phyloP scores from a whole-genome alignment of 768 basidiomycete genomes.

The Trametes punicea region DNA sequence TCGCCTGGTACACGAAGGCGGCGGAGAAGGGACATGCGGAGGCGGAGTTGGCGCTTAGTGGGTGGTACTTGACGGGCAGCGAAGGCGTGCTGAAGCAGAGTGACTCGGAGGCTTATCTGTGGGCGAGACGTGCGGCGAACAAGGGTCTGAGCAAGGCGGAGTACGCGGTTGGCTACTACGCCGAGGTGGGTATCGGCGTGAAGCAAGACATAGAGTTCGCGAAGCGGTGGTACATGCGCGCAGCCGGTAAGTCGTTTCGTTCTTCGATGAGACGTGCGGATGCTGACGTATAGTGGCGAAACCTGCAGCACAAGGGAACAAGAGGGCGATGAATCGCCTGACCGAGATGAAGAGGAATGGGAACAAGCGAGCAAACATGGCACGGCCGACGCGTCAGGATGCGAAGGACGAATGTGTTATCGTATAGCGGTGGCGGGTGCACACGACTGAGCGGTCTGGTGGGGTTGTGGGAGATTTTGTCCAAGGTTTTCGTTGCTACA shows the following conservation, averaged over 20 bases:
- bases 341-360: constrained; percentile 94
- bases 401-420: constrained; percentile 94
- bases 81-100: constrained; percentile 97
- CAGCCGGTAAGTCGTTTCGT: constrained; percentile 68
- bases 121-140: constrained; percentile 95
- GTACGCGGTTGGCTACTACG: constrained; percentile 98
- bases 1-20: constrained; percentile 98
- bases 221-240: constrained; percentile 98
- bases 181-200: constrained; percentile 95
- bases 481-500: background rate
- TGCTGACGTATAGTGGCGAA: background rate
- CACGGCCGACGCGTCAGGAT: constrained; percentile 88
- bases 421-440: constrained; percentile 35
- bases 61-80: constrained; percentile 97
- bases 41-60: constrained; percentile 92
- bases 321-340: constrained; percentile 91
- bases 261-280: background rate
- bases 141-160: constrained; percentile 97
- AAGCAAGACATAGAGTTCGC: constrained; percentile 95
- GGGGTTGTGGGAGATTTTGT: background rate
- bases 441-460: background rate
- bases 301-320: constrained; percentile 88
- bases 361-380: constrained; percentile 70
- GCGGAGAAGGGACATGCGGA: constrained; percentile 96
- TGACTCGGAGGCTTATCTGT: constrained; percentile 97